Conservation (phyloP, 306 rosid genomes). For the Malus orientalis region DNA sequence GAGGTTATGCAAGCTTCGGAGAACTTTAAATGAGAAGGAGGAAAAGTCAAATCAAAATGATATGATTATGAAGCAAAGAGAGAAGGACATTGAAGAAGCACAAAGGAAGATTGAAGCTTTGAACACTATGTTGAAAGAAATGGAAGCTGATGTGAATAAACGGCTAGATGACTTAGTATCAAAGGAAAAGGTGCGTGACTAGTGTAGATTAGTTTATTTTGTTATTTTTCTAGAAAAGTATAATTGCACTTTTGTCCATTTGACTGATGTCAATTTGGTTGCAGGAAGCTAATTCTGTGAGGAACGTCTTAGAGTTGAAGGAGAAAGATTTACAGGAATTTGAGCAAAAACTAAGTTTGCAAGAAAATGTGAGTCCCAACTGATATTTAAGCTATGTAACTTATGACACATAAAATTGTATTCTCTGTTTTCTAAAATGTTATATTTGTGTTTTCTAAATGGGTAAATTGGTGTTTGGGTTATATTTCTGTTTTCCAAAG, state of each 20-base stretch:
- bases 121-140: slow-evolving; percentile 40
- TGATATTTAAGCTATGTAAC: background rate
- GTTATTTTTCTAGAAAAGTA: background rate
- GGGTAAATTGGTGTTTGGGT: background rate
- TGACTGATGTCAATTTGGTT: slow-evolving; percentile 16
- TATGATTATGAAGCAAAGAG: slow-evolving; percentile 44
- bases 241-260: background rate
- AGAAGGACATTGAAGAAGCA: slow-evolving; percentile 45
- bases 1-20: slow-evolving; percentile 37
- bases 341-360: slow-evolving; percentile 55
- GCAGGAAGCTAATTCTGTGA: slow-evolving; percentile 50
- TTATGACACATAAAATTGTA: background rate
- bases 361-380: slow-evolving; percentile 61
- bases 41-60: slow-evolving; percentile 47
- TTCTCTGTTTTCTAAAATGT: background rate
- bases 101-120: slow-evolving; percentile 38
- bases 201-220: slow-evolving; percentile 2
- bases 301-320: slow-evolving; percentile 40
- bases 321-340: slow-evolving; percentile 43
- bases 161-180: slow-evolving; percentile 40
- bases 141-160: slow-evolving; percentile 49
- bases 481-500: background rate
- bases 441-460: background rate
- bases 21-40: slow-evolving; percentile 49
- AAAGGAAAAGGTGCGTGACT: slow-evolving; percentile 55